These are phyloP conservation scores for Liquidambar formosana DNA, from an alignment of 164 flowering plant genomes.

Conservation along the genomic window DNA sequence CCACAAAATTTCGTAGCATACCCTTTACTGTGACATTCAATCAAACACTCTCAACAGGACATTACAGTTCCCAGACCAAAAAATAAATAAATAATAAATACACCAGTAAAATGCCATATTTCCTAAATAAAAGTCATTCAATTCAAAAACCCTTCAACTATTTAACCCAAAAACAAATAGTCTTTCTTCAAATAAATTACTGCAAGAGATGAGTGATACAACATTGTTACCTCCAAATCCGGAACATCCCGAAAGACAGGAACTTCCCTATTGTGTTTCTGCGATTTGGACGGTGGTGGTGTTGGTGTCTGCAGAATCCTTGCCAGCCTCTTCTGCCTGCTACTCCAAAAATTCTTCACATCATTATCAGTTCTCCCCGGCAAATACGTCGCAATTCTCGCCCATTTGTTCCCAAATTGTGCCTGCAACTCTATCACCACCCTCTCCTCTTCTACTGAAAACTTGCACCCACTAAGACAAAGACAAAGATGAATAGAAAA, in stretches of 20 bases:
- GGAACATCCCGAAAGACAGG: slow-evolving; percentile 23
- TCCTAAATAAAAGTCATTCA: too few species aligned
- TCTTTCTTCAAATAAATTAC: too few species aligned
- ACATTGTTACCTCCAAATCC: slow-evolving; percentile 36
- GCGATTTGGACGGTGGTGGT: slow-evolving; percentile 29
- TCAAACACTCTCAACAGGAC: too few species aligned
- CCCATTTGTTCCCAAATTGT: slow-evolving; percentile 69
- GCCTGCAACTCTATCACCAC: slow-evolving; percentile 63
- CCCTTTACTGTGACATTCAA: too few species aligned
- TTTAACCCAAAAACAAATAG: too few species aligned
- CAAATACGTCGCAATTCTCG: slow-evolving; percentile 54
- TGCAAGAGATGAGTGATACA: not conserved
- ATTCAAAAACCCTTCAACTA: too few species aligned
- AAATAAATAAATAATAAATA: too few species aligned
- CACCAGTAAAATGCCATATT: too few species aligned
- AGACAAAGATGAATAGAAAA: not conserved
- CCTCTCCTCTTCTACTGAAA: slow-evolving; percentile 61
- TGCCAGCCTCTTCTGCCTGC: slow-evolving; percentile 66
- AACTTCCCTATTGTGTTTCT: slow-evolving; percentile 27
- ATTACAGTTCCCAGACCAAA: too few species aligned
- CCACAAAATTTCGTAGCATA: too few species aligned
- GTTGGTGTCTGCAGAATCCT: slow-evolving; percentile 59
- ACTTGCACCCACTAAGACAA: slow-evolving; percentile 50
- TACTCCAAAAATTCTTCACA: slow-evolving; percentile 78
- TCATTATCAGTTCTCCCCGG: slow-evolving; percentile 71